Conservation (phyloP, 352 stramenopile genomes). For the Phytopythium vexans region DNA sequence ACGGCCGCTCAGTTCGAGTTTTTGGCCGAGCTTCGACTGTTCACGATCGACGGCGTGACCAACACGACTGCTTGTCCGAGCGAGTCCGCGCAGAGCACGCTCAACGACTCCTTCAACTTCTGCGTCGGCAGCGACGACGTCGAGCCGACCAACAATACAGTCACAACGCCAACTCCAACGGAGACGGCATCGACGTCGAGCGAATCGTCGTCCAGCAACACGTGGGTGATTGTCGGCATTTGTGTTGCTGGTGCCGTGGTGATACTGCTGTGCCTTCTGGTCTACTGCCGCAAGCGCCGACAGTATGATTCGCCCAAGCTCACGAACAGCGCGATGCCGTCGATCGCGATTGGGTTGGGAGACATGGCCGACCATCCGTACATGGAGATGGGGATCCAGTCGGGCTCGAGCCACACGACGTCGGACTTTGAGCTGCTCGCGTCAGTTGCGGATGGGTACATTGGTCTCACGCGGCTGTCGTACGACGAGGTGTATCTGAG, state of each 20-base stretch:
- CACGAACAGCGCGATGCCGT: slow-evolving; percentile 41
- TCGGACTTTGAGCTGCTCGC: slow-evolving; percentile 73
- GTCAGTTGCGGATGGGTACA: slow-evolving; percentile 63
- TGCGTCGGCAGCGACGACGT: slow-evolving; percentile 24
- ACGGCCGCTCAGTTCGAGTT: slow-evolving; percentile 47
- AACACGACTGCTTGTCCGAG: slow-evolving; percentile 49
- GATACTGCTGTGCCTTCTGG: slow-evolving; percentile 23
- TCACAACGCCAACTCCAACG: slow-evolving; percentile 10
- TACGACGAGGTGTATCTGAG: slow-evolving; percentile 73
- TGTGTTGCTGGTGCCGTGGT: slow-evolving; percentile 33
- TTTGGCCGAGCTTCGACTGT: slow-evolving; percentile 40
- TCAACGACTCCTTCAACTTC: slow-evolving; percentile 63
- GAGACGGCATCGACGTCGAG: slow-evolving; percentile 8
- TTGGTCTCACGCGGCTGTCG: slow-evolving; percentile 56
- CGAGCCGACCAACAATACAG: slow-evolving; percentile 15
- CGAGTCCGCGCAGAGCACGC: slow-evolving; percentile 28
- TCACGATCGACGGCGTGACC: slow-evolving; percentile 51
- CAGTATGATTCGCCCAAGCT: slow-evolving; percentile 49
- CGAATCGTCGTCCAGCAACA: slow-evolving; percentile 32
- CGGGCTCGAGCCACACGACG: slow-evolving; percentile 61
- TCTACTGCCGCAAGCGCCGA: slow-evolving; percentile 35
- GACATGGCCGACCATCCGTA: slow-evolving; percentile 57
- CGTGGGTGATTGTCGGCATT: slow-evolving; percentile 42
- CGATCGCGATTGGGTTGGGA: slow-evolving; percentile 54
- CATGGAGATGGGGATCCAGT: slow-evolving; percentile 44